Evolutionary conservation across 495 filamentous ascomycete species (phyloP).

Genomic region (Xylaria cubensis): DNA sequence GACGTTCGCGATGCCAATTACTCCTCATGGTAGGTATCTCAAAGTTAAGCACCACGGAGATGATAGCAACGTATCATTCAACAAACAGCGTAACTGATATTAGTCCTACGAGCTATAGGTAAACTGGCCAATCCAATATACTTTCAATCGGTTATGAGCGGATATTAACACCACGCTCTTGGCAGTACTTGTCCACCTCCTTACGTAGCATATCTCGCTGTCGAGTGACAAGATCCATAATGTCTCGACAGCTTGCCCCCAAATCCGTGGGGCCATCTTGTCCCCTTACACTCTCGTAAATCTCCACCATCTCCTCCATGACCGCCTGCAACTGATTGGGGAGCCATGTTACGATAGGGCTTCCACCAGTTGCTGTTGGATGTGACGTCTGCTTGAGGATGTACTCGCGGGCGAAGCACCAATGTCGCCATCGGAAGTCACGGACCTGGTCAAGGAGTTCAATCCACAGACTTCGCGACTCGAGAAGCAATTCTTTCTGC

Average conservation of each 20-base stretch:
- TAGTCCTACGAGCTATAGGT: background rate
- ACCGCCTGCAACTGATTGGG: conserved; percentile 84
- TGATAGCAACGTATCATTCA: conserved; percentile 15
- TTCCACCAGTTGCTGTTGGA: conserved; percentile 88
- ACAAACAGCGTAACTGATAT: background rate
- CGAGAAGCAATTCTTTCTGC: conserved; percentile 36
- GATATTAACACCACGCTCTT: conserved; percentile 64
- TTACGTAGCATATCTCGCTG: conserved; percentile 73
- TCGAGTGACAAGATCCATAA: conserved; percentile 73
- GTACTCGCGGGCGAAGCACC: conserved; percentile 94
- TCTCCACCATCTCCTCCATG: conserved; percentile 72
- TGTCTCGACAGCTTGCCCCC: conserved; percentile 51
- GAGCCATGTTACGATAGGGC: conserved; percentile 90
- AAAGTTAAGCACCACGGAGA: background rate
- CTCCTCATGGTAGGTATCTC: background rate
- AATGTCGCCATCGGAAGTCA: conserved; percentile 92
- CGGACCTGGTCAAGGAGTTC: conserved; percentile 80
- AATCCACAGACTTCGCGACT: conserved; percentile 66
- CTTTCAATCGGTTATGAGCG: background rate
- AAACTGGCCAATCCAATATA: background rate
- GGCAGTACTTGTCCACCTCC: conserved; percentile 83
- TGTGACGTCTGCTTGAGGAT: conserved; percentile 83
- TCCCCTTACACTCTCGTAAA: conserved; percentile 60
- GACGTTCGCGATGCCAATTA: conserved; percentile 3
- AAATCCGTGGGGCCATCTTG: conserved; percentile 40